phyloP scores from a whole-genome alignment of 2,329 filamentous ascomycete genomes.

The Trichoderma koningii region DNA sequence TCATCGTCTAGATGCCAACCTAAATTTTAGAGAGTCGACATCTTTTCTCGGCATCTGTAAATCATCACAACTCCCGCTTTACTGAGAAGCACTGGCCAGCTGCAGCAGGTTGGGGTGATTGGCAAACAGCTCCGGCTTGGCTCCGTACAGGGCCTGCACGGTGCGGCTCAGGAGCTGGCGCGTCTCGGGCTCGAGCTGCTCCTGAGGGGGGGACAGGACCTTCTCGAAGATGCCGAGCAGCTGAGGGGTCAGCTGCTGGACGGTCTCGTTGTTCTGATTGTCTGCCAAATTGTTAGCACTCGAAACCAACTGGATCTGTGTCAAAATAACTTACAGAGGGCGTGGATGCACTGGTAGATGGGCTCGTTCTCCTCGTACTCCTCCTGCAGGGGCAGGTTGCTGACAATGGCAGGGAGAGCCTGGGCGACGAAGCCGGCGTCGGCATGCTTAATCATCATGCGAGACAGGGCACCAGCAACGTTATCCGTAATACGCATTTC shows the following conservation, averaged over 20 bases:
- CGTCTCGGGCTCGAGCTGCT: constrained; percentile 74
- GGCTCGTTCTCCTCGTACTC: constrained; percentile 97
- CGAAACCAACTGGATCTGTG: not conserved
- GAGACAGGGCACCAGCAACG: constrained; percentile 83
- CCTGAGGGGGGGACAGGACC: constrained; percentile 70
- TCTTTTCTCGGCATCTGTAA: not conserved
- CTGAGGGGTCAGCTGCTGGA: constrained; percentile 69
- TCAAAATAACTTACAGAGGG: constrained; percentile 66
- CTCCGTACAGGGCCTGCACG: constrained; percentile 52
- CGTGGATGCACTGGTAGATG: constrained; percentile 85
- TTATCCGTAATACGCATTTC: constrained; percentile 89
- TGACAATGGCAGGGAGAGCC: constrained; percentile 77
- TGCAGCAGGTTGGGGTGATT: constrained; percentile 39
- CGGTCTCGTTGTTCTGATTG: constrained; percentile 66
- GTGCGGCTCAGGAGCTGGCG: constrained; percentile 66
- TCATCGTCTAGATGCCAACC: constrained; percentile 24
- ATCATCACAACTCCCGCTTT: not conserved
- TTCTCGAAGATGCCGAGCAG: constrained; percentile 72
- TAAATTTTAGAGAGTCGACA: not conserved
- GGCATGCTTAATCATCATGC: constrained; percentile 90
- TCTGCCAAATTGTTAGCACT: constrained; percentile 47
- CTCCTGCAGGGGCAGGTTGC: constrained; percentile 81
- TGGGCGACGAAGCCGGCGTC: constrained; percentile 77
- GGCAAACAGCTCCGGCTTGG: constrained; percentile 40
- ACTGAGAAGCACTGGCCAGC: constrained; percentile 35